Evolutionary conservation across 75 land plant genomes (phyloP).

Genomic region (Pinus tabuliformis): DNA sequence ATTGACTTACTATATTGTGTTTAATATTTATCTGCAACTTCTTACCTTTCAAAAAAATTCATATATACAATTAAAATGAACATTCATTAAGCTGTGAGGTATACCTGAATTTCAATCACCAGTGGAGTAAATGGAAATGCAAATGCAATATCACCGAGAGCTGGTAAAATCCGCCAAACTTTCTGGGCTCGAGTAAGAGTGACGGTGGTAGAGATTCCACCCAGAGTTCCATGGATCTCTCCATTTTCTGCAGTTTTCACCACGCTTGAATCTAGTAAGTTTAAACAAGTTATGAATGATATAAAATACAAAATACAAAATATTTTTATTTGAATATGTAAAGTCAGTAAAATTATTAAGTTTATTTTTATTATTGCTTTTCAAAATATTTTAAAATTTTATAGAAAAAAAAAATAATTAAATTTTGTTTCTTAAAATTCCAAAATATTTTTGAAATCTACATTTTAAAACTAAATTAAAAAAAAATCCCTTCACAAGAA

Average conservation of each 20-base stretch:
- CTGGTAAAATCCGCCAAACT: constrained; percentile 21
- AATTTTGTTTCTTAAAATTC: too few species aligned
- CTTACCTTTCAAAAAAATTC: background rate
- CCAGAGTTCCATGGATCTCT: background rate
- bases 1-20: too few species aligned
- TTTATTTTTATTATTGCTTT: too few species aligned
- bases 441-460: too few species aligned
- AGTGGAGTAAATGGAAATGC: constrained; percentile 31
- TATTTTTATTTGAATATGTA: background rate
- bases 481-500: too few species aligned
- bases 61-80: background rate
- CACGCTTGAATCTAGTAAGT: background rate
- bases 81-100: too few species aligned
- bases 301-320: background rate
- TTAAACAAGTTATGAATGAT: background rate
- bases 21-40: background rate
- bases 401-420: too few species aligned
- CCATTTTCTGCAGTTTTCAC: background rate
- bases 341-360: background rate
- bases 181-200: constrained; percentile 7
- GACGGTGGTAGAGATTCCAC: background rate
- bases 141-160: constrained; percentile 43
- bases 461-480: too few species aligned
- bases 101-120: constrained; percentile 42
- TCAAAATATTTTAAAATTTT: too few species aligned